Percentiles rank a stretch among this genome's conserved stretches.
phyloP scores from a whole-genome alignment of 1,139 yeast species.

The Hyphopichia fennica region DNA sequence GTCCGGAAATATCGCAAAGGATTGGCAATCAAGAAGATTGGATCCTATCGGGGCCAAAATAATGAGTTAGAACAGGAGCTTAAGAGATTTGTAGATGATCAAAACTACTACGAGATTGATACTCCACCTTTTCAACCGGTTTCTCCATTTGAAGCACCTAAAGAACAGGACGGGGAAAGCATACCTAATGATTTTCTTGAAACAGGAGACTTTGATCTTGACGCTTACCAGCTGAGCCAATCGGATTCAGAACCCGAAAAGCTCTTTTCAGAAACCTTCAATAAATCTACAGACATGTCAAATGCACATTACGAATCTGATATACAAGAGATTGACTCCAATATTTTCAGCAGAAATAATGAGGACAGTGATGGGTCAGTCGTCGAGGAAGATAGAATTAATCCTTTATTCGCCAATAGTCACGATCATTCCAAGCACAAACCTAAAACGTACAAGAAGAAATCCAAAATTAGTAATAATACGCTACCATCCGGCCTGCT shows the following conservation, averaged over 20 bases:
- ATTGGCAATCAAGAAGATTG: conserved; percentile 30
- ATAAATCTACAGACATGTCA: not conserved
- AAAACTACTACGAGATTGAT: conserved; percentile 3
- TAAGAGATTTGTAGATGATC: conserved; percentile 9
- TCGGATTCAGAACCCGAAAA: conserved; percentile 2
- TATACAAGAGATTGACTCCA: not conserved
- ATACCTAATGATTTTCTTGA: no score
- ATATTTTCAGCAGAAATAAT: not conserved
- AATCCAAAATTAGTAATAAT: not conserved
- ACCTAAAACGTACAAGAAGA: not conserved
- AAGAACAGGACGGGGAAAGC: not conserved
- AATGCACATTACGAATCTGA: not conserved
- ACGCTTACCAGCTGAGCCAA: not conserved
- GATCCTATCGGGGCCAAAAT: not conserved
- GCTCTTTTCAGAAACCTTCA: conserved; percentile 1
- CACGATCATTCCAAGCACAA: not conserved
- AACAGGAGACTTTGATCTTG: not conserved
- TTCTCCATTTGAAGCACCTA: not conserved
- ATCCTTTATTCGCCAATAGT: conserved; percentile 17
- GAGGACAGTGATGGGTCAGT: conserved; percentile 10
- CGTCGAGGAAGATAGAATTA: conserved; percentile 18
- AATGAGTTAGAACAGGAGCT: conserved; percentile 2
- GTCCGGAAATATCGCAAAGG: conserved; percentile 31
- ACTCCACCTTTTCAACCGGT: not conserved
- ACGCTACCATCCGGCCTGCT: not conserved